These are phyloP conservation scores for Scheffersomyces parashehatae DNA, from an alignment of 1,139 yeast species.

Conservation along the genomic window DNA sequence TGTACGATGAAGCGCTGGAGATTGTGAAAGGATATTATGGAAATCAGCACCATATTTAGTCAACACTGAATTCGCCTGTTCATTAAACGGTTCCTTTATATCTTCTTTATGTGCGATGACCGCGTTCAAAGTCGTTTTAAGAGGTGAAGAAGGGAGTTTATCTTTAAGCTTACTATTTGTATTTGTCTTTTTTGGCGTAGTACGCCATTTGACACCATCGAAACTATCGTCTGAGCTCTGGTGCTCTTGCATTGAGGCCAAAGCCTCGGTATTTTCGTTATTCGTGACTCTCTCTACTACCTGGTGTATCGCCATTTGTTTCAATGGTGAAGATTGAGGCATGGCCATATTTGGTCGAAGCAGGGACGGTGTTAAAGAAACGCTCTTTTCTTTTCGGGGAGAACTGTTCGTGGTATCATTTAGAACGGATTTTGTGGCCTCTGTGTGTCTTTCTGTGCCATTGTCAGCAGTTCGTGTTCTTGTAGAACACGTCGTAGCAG, in stretches of 20 bases:
- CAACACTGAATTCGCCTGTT: slow-evolving; percentile 38
- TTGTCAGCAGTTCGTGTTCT: neutral
- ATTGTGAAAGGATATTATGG: slow-evolving; percentile 23
- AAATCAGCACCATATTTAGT: slow-evolving; percentile 39
- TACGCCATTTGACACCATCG: slow-evolving; percentile 47
- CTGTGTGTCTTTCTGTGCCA: neutral
- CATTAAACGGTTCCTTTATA: slow-evolving; percentile 22
- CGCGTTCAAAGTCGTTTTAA: slow-evolving; percentile 15
- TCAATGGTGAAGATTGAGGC: too few relatives aligned
- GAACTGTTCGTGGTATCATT: too few relatives aligned
- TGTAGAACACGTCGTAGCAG: neutral
- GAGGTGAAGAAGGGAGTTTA: slow-evolving; percentile 38
- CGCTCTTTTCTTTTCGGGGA: too few relatives aligned
- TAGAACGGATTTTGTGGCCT: too few relatives aligned
- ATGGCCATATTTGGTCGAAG: too few relatives aligned
- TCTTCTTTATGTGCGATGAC: neutral
- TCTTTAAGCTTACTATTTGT: slow-evolving; percentile 4
- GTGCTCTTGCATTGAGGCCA: slow-evolving; percentile 6
- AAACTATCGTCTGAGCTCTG: slow-evolving; percentile 50
- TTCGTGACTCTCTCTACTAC: too few relatives aligned
- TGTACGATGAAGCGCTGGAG: slow-evolving; percentile 26
- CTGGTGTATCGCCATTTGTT: too few relatives aligned
- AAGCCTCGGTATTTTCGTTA: too few relatives aligned
- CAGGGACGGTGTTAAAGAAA: too few relatives aligned
- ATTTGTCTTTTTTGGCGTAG: slow-evolving; percentile 26